Evolutionary conservation across 805 yeast genomes (phyloP), one percentile per base, ranked within the genome.

Genomic region (Zygotorulaspora chibaensis): DNA sequence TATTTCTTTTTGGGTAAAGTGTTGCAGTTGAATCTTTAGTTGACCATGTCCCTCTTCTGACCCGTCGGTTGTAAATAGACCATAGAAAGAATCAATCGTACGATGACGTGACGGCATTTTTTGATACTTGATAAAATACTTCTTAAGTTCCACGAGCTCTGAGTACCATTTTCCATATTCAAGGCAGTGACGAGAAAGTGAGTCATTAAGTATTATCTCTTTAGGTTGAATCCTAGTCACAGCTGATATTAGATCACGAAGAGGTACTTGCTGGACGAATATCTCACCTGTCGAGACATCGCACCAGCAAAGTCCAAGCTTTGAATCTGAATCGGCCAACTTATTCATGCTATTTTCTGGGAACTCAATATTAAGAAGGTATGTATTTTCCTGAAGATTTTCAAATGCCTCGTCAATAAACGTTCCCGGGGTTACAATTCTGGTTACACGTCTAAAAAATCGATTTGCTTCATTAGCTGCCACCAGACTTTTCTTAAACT

Each of bases 371-470:
- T 87, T 76, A 18, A 84, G 69, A 29, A 91, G 67, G 59, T 73
- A 88, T 57, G 89, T 87, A 54, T 85, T 85, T 39, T 77, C 75
- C 48, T 78, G 79, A 46, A 79, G 79, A 60, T 88, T 85, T 57
- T 91, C 69, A 50, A 91, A 82, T 0, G 84, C 80, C 56, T 91
- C 97, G 57, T 87, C 96, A 9, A 91, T 77, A 28, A 91, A 74
- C 0, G 98, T 91, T 0, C 99, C 99, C 0, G 97, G 96, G 0
- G 97, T 84, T 1, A 93, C 79, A 7, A 91, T 79, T 35, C 97
- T 70, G 6, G 87, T 75, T 0, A 93, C 80, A 28, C 86, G 82
- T 38, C 99, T 71, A 35, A 76, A 77, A 16, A 84, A 75, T 31
- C 61, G 63, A 26, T 67, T 69, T 3, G 55, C 57, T 36, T 69